These are phyloP conservation scores for Macadamia integrifolia DNA, from an alignment of 164 flowering plant genomes.

Conservation along the genomic window DNA sequence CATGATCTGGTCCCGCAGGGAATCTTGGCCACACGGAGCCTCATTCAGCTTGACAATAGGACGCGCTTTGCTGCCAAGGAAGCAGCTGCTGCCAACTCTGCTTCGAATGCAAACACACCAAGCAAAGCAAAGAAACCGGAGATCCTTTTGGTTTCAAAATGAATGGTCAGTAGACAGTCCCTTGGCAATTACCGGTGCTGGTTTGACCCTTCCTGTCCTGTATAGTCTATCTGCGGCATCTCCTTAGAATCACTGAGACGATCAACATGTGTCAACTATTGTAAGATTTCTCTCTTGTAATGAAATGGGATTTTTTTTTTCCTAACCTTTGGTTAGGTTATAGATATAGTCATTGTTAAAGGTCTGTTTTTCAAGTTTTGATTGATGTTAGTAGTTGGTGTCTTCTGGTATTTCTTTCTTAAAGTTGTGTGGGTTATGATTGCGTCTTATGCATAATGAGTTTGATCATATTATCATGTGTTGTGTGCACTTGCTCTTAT, in stretches of 20 bases:
- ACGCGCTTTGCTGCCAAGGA: constrained; percentile 40
- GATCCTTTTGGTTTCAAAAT: constrained; percentile 76
- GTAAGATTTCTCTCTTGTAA: neutral
- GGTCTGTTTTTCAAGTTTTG: too few relatives aligned
- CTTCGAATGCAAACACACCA: constrained; percentile 73
- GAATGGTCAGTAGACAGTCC: constrained; percentile 13
- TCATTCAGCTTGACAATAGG: constrained; percentile 77
- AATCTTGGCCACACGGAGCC: constrained; percentile 76
- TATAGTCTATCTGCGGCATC: constrained; percentile 12
- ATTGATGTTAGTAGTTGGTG: too few relatives aligned
- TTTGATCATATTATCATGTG: too few relatives aligned
- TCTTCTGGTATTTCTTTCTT: too few relatives aligned
- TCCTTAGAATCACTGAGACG: neutral
- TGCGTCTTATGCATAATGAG: too few relatives aligned
- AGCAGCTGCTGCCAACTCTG: constrained; percentile 31
- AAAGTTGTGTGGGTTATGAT: too few relatives aligned
- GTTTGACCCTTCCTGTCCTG: constrained; percentile 7
- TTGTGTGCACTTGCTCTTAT: too few relatives aligned
- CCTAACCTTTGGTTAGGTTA: neutral
- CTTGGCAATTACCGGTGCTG: too few relatives aligned
- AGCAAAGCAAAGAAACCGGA: constrained; percentile 86
- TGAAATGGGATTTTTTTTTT: neutral
- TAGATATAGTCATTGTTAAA: too few relatives aligned
- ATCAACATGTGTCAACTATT: neutral
- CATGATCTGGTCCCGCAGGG: constrained; percentile 89